A percentile compares a stretch with the other conserved stretches of the same genome.
Conservation (phyloP, 2,329 filamentous ascomycete genomes). For the Penicillium glabrum region DNA sequence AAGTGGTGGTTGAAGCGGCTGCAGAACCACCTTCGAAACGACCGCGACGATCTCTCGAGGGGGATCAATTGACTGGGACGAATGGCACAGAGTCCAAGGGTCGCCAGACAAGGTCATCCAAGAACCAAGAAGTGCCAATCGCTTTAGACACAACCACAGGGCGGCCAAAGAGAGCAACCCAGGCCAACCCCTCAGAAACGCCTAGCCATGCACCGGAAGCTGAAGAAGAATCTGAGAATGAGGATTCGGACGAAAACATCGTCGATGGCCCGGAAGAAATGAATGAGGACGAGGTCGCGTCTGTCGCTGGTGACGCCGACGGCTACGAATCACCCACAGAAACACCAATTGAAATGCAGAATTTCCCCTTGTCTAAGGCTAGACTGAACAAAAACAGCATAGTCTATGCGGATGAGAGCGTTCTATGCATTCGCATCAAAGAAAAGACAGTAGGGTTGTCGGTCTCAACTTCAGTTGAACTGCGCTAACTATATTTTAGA, state of each 20-base stretch:
- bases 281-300: conserved; percentile 22
- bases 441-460: conserved; percentile 36
- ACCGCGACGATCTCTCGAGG: conserved; percentile 29
- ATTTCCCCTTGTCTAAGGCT: conserved; percentile 42
- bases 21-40: conserved; percentile 38
- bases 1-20: conserved; percentile 15
- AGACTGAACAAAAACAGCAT: conserved; percentile 38
- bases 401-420: conserved; percentile 38
- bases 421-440: conserved; percentile 41
- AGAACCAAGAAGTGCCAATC: conserved; percentile 16
- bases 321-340: conserved; percentile 35
- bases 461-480: background rate
- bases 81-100: conserved; percentile 13
- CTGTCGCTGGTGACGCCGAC: conserved; percentile 27
- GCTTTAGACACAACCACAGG: conserved; percentile 11
- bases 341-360: conserved; percentile 30
- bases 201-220: background rate
- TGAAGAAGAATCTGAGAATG: conserved; percentile 14
- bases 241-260: conserved; percentile 18
- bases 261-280: conserved; percentile 18
- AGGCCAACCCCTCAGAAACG: conserved; percentile 2
- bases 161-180: conserved; percentile 4
- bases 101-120: conserved; percentile 21
- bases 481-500: conserved; percentile 32
- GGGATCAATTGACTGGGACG: conserved; percentile 10